Percentiles rank a stretch among this genome's conserved stretches.
These are phyloP conservation scores for Peterozyma xylosa DNA, from an alignment of 805 yeast genomes.

Conservation along the genomic window DNA sequence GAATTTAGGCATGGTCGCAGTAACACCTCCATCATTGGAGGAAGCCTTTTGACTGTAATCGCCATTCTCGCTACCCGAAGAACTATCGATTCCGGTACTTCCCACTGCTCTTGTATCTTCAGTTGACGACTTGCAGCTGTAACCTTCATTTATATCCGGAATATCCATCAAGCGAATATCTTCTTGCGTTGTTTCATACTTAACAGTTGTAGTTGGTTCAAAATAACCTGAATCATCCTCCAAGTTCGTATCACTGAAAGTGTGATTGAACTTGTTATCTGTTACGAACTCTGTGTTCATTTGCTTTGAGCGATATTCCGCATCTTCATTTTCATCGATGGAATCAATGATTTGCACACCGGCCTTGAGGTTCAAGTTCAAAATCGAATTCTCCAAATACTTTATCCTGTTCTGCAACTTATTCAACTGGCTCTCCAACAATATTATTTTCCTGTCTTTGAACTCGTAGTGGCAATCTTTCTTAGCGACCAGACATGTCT, in stretches of 20 bases:
- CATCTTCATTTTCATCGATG: constrained; percentile 1
- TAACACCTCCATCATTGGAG: background rate
- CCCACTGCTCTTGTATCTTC: background rate
- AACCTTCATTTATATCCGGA: background rate
- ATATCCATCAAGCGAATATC: too few relatives aligned
- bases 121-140: background rate
- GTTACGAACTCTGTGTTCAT: background rate
- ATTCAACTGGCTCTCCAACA: constrained; percentile 19
- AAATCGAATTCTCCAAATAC: constrained; percentile 14
- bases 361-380: background rate
- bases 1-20: constrained; percentile 10
- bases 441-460: constrained; percentile 21
- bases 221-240: background rate
- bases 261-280: background rate
- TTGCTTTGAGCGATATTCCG: background rate
- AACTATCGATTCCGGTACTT: too few relatives aligned
- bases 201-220: constrained; percentile 8
- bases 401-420: constrained; percentile 17
- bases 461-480: constrained; percentile 19
- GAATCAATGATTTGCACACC: constrained; percentile 6
- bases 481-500: constrained; percentile 16
- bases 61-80: background rate
- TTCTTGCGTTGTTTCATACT: background rate
- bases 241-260: background rate
- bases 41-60: background rate